phyloP scores from a whole-genome alignment of 1,284 basidiomycete genomes.

The Austroboletus novae-zelandiae region DNA sequence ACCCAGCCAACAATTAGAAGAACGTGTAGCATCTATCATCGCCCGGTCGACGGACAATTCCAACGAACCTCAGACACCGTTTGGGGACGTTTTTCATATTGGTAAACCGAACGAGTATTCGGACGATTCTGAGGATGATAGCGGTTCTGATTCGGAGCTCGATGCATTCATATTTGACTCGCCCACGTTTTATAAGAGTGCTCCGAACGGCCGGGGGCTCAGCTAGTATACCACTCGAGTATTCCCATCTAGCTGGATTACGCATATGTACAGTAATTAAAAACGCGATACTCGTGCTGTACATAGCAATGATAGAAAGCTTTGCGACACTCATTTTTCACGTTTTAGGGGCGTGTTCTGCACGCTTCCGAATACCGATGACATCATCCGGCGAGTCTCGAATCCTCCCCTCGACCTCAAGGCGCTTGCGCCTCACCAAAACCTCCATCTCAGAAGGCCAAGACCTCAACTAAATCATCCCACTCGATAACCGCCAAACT shows the following conservation, averaged over 20 bases:
- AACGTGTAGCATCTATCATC: slow-evolving; percentile 74
- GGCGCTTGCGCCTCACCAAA: slow-evolving; percentile 10
- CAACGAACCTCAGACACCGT: slow-evolving; percentile 66
- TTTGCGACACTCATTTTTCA: not conserved
- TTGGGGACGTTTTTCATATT: slow-evolving; percentile 73
- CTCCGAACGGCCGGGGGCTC: slow-evolving; percentile 41
- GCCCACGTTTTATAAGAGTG: slow-evolving; percentile 38
- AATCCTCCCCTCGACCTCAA: slow-evolving; percentile 13
- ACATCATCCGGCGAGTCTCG: slow-evolving; percentile 16
- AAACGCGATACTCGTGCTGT: not conserved
- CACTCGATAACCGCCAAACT: slow-evolving; percentile 1
- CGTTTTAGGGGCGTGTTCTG: slow-evolving; percentile 16
- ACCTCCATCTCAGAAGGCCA: slow-evolving; percentile 16
- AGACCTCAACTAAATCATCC: slow-evolving; percentile 5
- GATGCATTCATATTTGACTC: slow-evolving; percentile 74
- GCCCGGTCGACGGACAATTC: slow-evolving; percentile 66
- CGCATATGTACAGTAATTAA: slow-evolving; percentile 1
- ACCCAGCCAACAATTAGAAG: slow-evolving; percentile 64
- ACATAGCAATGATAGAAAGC: not conserved
- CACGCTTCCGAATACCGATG: slow-evolving; percentile 7
- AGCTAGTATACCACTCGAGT: slow-evolving; percentile 21
- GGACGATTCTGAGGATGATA: slow-evolving; percentile 49
- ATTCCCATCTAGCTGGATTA: slow-evolving; percentile 3
- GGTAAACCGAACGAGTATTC: slow-evolving; percentile 41
- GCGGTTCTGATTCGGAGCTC: slow-evolving; percentile 57